These are phyloP conservation scores for Solanum okadae DNA, from an alignment of 257 asterid species.

Conservation along the genomic window DNA sequence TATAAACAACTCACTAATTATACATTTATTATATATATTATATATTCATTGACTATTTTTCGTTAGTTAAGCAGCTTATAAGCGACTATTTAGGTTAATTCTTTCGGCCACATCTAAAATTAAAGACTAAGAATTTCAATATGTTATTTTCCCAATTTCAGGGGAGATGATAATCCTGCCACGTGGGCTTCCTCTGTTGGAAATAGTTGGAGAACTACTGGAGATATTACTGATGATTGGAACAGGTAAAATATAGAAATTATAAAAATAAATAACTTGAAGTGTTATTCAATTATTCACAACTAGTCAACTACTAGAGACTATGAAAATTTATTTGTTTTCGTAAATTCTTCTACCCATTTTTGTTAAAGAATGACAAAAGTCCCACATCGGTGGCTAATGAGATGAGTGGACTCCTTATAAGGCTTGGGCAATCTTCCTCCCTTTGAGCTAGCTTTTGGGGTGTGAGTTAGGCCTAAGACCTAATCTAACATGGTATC, in stretches of 20 bases:
- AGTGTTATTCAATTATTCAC: not conserved
- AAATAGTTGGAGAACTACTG: constrained; percentile 96
- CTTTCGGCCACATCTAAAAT: not conserved
- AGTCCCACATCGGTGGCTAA: too few relatives aligned
- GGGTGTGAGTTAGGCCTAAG: too few relatives aligned
- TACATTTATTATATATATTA: not conserved
- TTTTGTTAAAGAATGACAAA: too few relatives aligned
- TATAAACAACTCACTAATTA: not conserved
- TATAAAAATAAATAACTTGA: too few relatives aligned
- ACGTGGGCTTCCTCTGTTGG: constrained; percentile 80
- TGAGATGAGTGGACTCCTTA: too few relatives aligned
- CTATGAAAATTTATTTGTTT: not conserved
- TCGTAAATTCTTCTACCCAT: not conserved
- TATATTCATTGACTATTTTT: not conserved
- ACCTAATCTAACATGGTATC: too few relatives aligned
- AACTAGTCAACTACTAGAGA: not conserved
- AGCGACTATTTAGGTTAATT: too few relatives aligned
- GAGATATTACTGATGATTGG: constrained; percentile 79
- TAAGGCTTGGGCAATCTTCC: too few relatives aligned
- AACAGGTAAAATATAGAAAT: constrained; percentile 31
- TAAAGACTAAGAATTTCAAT: not conserved
- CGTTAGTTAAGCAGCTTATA: not conserved
- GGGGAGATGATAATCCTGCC: constrained; percentile 95
- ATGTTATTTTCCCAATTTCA: constrained; percentile 7
- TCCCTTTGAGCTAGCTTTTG: too few relatives aligned